phyloP scores from a whole-genome alignment of 305 asterid genomes.

The Fraxinus nigra region DNA sequence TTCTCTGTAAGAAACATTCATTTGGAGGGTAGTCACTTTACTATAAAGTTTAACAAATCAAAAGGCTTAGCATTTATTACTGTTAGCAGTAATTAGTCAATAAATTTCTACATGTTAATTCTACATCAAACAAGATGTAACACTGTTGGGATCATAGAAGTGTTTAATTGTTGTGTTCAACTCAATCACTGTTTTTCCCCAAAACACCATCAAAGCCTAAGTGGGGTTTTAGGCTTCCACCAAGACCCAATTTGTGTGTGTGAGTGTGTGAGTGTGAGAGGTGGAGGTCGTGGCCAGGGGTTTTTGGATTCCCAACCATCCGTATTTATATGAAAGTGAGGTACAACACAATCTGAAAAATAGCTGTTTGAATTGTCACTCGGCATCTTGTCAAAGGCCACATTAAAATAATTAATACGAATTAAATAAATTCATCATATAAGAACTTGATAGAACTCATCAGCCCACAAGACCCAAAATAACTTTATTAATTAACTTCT shows the following conservation, averaged over 20 bases:
- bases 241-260: neutral
- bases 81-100: neutral
- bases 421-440: neutral
- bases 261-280: neutral
- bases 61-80: neutral
- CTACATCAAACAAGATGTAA: neutral
- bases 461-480: neutral
- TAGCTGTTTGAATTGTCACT: neutral
- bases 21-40: neutral
- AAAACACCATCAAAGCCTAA: neutral
- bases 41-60: neutral
- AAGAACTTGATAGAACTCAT: neutral
- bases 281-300: neutral
- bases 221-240: neutral
- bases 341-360: neutral
- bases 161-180: neutral
- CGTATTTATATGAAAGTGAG: neutral
- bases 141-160: neutral
- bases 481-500: neutral
- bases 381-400: neutral
- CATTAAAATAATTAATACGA: neutral
- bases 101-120: neutral
- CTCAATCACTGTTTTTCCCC: neutral
- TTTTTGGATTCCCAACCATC: neutral
- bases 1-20: conserved; percentile 39